Percentiles rank a stretch among this genome's conserved stretches.
Evolutionary conservation across 164 flowering plant genomes (phyloP).

Genomic region (Tinospora cordifolia): DNA sequence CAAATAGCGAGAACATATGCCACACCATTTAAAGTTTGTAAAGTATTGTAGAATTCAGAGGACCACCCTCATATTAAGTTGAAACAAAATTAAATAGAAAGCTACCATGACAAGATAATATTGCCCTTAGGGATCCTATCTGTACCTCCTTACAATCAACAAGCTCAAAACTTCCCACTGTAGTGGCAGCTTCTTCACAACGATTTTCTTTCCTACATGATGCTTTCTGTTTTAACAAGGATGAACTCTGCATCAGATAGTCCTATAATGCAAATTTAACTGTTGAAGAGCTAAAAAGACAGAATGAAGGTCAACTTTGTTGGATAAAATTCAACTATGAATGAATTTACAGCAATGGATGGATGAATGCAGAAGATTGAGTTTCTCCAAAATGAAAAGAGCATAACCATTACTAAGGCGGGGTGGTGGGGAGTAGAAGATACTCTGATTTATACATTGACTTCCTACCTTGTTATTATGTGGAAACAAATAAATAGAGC

Average conservation of each 20-base stretch:
- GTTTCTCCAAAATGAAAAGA: neutral
- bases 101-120: neutral
- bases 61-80: neutral
- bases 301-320: neutral
- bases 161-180: slow-evolving; percentile 47
- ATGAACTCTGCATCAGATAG: slow-evolving; percentile 34
- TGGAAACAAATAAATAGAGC: neutral
- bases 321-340: neutral
- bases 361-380: neutral
- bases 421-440: neutral
- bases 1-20: neutral
- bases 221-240: slow-evolving; percentile 34
- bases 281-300: slow-evolving; percentile 9
- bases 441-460: neutral
- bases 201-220: slow-evolving; percentile 27
- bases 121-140: slow-evolving; percentile 18
- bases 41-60: neutral
- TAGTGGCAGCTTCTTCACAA: slow-evolving; percentile 39
- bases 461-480: neutral
- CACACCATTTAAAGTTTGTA: neutral
- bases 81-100: neutral
- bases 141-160: slow-evolving; percentile 46
- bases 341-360: neutral
- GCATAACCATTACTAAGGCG: neutral
- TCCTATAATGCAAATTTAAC: slow-evolving; percentile 11